Evolutionary conservation across 164 flowering plant species (phyloP), one percentile per base, ranked within the genome.

Genomic region (Macadamia tetraphylla): DNA sequence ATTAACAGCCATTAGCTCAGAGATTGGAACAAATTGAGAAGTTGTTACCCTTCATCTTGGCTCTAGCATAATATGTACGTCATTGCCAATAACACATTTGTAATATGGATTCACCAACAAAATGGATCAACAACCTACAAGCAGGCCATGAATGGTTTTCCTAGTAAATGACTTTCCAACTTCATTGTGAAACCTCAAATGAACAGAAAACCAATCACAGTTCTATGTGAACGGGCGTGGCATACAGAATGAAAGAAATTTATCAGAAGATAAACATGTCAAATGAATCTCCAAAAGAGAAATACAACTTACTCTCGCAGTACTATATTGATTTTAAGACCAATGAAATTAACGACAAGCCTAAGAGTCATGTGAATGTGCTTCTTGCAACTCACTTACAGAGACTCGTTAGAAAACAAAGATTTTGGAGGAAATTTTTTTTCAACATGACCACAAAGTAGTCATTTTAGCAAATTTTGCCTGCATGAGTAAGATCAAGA

Each of bases 331-430:
- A 94, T 83, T 79, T 89, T 94, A 81, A 94, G 74, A 52, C 97
- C 97, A 32, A 84, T 94, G 86, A 79, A 88, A 74, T 83, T 94
- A 64, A 94, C 86, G 71, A 94, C 99, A 78, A 92, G 97, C 82
- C 97, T 88, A 15, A 94, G 81, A 55, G 97, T 87, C 99, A 94
- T 94, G 71, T 76, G 75, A 49, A 94, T 89, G 66, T 92, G 94
- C 75, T 86, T 94, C 96, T 98, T 94, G 90, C 78, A 81, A 62
- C 23, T 23, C 40, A 81, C 52, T 23, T 64, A 78, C 59, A 51
- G 48, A 61, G 18, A 66, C 2, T 58, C 48, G 58, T 35, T 46
- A 31, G 59, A 58, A 35, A 5, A 35, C 40, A 35, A 35, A 35
- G 40, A 35, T 5, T 35, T 35, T 35, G 0, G 40, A 5, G 40